Conservation (phyloP, 1,284 basidiomycete genomes). For the Vanrija sp. region DNA sequence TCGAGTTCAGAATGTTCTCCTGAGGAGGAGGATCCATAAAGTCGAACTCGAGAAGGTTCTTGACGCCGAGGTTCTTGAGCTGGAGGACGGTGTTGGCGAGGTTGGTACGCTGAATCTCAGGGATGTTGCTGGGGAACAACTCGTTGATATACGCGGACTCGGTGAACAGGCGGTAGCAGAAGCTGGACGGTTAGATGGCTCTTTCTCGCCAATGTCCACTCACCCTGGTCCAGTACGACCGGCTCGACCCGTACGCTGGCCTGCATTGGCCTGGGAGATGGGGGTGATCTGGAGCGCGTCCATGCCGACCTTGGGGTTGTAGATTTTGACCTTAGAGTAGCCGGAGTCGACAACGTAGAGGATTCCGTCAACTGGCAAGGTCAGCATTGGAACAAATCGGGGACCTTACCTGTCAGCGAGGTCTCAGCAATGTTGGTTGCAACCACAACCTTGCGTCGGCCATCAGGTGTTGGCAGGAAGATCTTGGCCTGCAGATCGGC, state of each 20-base stretch:
- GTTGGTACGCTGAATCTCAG: conserved; percentile 97
- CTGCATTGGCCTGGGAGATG: conserved; percentile 95
- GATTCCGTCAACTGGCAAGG: conserved; percentile 83
- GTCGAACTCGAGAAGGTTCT: conserved; percentile 94
- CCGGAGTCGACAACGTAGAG: conserved; percentile 94
- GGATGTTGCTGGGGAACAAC: conserved; percentile 92
- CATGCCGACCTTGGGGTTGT: conserved; percentile 99
- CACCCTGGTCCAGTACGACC: conserved; percentile 91
- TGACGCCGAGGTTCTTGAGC: conserved; percentile 90
- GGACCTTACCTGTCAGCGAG: conserved; percentile 71
- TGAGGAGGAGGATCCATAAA: conserved; percentile 93
- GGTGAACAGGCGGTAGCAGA: conserved; percentile 94
- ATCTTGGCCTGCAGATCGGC: conserved; percentile 98
- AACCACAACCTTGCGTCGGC: conserved; percentile 91
- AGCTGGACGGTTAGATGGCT: conserved; percentile 55
- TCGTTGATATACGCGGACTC: conserved; percentile 96
- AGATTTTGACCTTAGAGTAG: conserved; percentile 96
- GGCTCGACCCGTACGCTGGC: conserved; percentile 91
- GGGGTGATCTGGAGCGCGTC: conserved; percentile 98
- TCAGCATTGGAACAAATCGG: conserved; percentile 12
- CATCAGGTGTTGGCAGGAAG: conserved; percentile 90
- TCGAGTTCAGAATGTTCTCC: conserved; percentile 93
- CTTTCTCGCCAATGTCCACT: conserved; percentile 35
- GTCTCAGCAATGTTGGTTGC: conserved; percentile 99
- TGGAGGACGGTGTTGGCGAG: conserved; percentile 92